Base-by-base conservation (phyloP, 495 filamentous ascomycete genomes). In the Xylaria telfairii region DNA sequence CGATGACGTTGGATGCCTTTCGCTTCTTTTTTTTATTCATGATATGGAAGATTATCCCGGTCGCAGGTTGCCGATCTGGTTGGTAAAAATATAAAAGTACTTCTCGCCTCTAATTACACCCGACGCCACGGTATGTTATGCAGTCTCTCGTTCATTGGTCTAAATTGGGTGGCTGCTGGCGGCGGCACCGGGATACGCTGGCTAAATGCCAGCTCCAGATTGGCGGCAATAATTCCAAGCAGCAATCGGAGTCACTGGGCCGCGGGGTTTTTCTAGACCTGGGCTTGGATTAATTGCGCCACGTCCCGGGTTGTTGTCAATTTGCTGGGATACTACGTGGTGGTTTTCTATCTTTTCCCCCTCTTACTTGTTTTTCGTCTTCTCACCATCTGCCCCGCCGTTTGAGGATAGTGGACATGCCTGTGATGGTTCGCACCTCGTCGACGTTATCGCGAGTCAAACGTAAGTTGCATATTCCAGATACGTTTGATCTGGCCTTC, bases 171-270 rank as follows among this genome's bases (percentile, higher is more conserved):
- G 60, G 21, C 28, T 19, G 3, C 24, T 7, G 44, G n/a, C 30
- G 66, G 42, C 44, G 37, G 28, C 39, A 21, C 46, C 41, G 53
- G 53, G 56, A 53, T 62, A 49, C 56, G 47, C 68, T 70, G 68
- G 68, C 59, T 65, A 65, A 70, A 65, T 63, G 19, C 57, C 39
- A 60, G 17, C 44, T 44, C 28, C 44, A 70, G 68, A 51, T 65
- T 51, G 68, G 66, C 57, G 57, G 68, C 59, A 70, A 70, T 70
- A 64, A 19, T 53, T 46, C 39, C 17, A 65, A 12, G 54, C 15
- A 49, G 39, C 47, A 68, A 60, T 39, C 68, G 68, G 68, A 56
- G 44, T 13, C 46, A 65, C 68, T 56, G 60, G 47, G 47, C 68
- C 68, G 68, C 47, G 49, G 47, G 56, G 42, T 12, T 41, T 65